A percentile compares a stretch with the other conserved stretches of the same genome.
These are phyloP conservation scores for Tolypocladium tropicale DNA, from an alignment of 2,329 filamentous ascomycete species.

Conservation along the genomic window DNA sequence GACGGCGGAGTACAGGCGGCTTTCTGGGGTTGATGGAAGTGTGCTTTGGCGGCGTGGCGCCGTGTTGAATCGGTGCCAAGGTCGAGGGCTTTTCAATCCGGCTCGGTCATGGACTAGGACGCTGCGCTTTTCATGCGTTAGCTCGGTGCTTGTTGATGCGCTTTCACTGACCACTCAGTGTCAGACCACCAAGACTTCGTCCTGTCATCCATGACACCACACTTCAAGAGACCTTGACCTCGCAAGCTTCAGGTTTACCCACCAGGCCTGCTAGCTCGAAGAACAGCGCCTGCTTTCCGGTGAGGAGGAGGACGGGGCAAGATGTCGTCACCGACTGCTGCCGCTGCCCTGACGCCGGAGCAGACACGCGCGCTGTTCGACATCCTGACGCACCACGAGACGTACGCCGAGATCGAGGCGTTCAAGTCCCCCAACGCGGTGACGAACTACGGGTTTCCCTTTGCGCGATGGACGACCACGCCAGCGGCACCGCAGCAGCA, in stretches of 20 bases:
- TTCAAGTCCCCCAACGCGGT: constrained; percentile 60
- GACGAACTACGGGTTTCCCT: constrained; percentile 59
- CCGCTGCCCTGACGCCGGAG: constrained; percentile 14
- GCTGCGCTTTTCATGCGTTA: background rate
- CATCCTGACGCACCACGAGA: constrained; percentile 49
- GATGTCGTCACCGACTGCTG: background rate
- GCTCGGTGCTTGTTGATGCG: background rate
- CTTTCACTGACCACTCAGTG: background rate
- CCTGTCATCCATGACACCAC: background rate
- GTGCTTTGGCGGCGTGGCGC: background rate
- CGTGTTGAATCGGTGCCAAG: background rate
- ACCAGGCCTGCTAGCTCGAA: background rate
- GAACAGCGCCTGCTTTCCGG: background rate
- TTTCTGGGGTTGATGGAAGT: background rate
- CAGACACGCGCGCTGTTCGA: constrained; percentile 47
- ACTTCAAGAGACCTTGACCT: background rate
- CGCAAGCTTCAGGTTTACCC: background rate
- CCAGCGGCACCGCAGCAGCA: background rate
- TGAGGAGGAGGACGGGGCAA: background rate
- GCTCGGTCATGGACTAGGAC: background rate
- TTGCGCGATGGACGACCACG: constrained; percentile 23
- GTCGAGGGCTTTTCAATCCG: background rate
- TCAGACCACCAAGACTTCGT: background rate
- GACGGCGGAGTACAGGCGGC: no score
- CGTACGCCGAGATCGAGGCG: constrained; percentile 58